A percentile compares a stretch with the other conserved stretches of the same genome.
phyloP scores from a whole-genome alignment of 371 early-diverging fungal genomes.

The Catenaria anguillulae region DNA sequence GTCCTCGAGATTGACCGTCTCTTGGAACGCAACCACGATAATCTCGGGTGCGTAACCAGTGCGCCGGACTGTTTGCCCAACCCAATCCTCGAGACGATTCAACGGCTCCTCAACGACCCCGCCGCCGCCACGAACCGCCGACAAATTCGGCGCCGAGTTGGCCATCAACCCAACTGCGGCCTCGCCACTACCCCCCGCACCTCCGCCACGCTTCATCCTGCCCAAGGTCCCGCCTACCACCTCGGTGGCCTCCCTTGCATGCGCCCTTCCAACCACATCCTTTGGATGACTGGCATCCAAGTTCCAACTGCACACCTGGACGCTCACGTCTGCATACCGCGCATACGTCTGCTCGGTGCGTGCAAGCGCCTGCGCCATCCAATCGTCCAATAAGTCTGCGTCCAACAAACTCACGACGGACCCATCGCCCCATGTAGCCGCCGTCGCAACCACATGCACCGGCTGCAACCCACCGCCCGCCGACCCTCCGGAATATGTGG shows the following conservation, averaged over 20 bases:
- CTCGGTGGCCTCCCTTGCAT: neutral
- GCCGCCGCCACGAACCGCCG: too few relatives aligned
- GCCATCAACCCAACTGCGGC: neutral
- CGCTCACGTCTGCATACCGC: slow-evolving; percentile 35
- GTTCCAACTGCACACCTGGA: slow-evolving; percentile 67
- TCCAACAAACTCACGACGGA: slow-evolving; percentile 59
- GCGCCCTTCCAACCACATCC: slow-evolving; percentile 13
- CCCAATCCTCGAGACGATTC: neutral
- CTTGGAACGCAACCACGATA: slow-evolving; percentile 74
- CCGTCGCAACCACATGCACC: slow-evolving; percentile 40
- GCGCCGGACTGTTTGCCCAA: slow-evolving; percentile 15
- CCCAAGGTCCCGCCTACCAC: neutral
- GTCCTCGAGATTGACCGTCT: slow-evolving; percentile 68
- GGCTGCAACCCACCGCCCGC: slow-evolving; percentile 20
- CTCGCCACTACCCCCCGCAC: neutral
- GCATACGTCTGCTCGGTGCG: slow-evolving; percentile 37
- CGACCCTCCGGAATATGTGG: slow-evolving; percentile 20
- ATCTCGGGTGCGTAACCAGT: slow-evolving; percentile 49
- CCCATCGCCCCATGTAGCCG: slow-evolving; percentile 42
- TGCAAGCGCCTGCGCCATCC: slow-evolving; percentile 31
- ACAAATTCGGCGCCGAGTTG: neutral
- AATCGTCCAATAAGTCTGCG: slow-evolving; percentile 33
- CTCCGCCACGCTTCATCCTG: neutral
- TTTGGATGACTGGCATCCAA: slow-evolving; percentile 55
- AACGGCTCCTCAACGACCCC: neutral